phyloP scores from a whole-genome alignment of 176 grass and related monocot genomes.

The Phragmites australis region DNA sequence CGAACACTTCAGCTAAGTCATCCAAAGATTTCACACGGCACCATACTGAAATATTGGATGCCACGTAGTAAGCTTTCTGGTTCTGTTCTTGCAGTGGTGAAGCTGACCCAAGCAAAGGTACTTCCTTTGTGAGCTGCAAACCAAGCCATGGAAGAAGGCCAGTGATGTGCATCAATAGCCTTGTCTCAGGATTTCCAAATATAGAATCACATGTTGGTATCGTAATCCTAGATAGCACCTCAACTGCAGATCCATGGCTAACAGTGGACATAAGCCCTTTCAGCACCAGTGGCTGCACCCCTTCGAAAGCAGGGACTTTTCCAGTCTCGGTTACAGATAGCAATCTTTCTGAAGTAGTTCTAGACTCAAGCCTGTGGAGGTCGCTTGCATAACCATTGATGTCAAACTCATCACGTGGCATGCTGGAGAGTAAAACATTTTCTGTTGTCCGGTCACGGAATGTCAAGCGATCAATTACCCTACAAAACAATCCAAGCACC shows the following conservation, averaged over 20 bases:
- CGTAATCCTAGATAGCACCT: conserved; percentile 92
- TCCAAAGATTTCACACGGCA: conserved; percentile 63
- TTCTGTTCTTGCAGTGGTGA: conserved; percentile 74
- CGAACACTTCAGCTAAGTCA: conserved; percentile 72
- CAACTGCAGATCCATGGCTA: conserved; percentile 84
- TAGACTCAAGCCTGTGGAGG: conserved; percentile 68
- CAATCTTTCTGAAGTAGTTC: conserved; percentile 60
- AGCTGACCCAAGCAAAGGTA: conserved; percentile 34
- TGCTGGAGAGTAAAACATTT: conserved; percentile 87
- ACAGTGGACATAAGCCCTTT: conserved; percentile 92
- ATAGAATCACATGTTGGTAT: conserved; percentile 90
- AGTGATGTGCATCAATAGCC: conserved; percentile 92
- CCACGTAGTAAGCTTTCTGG: conserved; percentile 88
- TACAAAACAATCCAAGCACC: conserved; percentile 81
- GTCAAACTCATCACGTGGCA: conserved; percentile 94
- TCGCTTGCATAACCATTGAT: conserved; percentile 61
- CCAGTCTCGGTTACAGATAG: conserved; percentile 58
- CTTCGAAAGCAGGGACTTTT: conserved; percentile 88
- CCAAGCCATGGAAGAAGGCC: conserved; percentile 96
- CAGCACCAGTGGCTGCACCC: conserved; percentile 89
- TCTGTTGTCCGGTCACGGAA: conserved; percentile 90
- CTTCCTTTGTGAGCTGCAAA: conserved; percentile 66
- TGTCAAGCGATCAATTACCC: conserved; percentile 79
- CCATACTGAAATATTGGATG: conserved; percentile 85
- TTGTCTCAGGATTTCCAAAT: conserved; percentile 89